Base-by-base conservation (phyloP, 768 basidiomycete genomes). In the Boletus rubropictus region DNA sequence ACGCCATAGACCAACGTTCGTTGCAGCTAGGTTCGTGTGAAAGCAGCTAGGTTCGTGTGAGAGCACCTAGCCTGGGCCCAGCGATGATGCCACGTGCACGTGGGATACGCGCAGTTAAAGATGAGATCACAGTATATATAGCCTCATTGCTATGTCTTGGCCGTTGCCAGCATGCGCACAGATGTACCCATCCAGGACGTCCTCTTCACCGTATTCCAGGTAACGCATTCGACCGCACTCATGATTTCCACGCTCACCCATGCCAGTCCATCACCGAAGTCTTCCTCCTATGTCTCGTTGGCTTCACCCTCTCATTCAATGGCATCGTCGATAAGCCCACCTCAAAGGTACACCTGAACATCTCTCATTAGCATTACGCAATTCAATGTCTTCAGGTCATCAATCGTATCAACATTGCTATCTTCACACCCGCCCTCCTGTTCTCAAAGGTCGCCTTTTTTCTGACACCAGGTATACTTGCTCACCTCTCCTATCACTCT, bases 361-460 rank as follows among this genome's bases (percentile, higher is more conserved):
- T 31, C 5, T 10, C 1, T 28, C n/a, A 7, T 21, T 20, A 21
- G 38, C 33, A n/a, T 14, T n/a, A 12, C 12, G 5, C 12, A 29
- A 15, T 39, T 47, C 18, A 47, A 35, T 12, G 24, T 22, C 2
- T 58, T 22, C 24, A 88, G 86, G 78, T 81, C 77, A 69, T 90
- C 17, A 91, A 90, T 58, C 74, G 78, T 18, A 69, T 95, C 43
- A 95, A 94, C 64, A 81, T 95, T 20, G 86, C 86, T 0, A 78
- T 97, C 27, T 96, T 97, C 69, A 90, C 88, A 0, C 87, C 89
- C 0, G 84, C 86, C 0, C 78, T 94, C 6, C 72, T 95, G 27
- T 94, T 95, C 69, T 92, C 89, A 11, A 98, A 96, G 69, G 92
- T 98, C 18, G 95, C 94, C 0, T 95, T 94, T 70, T 89, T 86